Evolutionary conservation across 345 rosid genomes (phyloP), one percentile per base, ranked within the genome.

Genomic region (Adansonia digitata): DNA sequence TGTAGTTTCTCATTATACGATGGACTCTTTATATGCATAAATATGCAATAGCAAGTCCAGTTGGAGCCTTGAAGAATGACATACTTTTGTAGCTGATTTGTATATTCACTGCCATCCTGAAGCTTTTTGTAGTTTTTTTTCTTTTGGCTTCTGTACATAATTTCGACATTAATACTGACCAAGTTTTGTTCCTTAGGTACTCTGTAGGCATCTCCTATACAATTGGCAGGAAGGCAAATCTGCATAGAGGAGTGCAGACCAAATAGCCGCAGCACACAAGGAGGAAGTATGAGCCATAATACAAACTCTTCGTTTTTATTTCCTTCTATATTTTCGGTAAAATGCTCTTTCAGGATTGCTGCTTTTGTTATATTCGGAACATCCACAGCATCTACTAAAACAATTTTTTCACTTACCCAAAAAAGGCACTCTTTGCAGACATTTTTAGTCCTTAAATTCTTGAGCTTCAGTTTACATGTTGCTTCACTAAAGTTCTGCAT

Each of bases 201-300:
- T 22, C 42, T 71, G 11, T 68, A 94, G 98, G 92, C 97, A 71
- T 95, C 99, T 82, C 98, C 98, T 0, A 86, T 95, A 77, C 89
- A 88, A 77, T 81, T 95, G 84, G 93, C 91, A 49, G 97, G 98
- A 79, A 90, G 94, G 78, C 90, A 89, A 75, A 88, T 92, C 29
- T 95, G 84, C 84, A 86, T 95, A 3, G 99, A 95, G 78, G 99
- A 90, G 85, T 90, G 99, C 78, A 88, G 98, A 85, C 96, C 99
- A 26, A 95, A 90, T 77, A 87, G 85, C 27, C 86, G 87, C 31
- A 85, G 92, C 76, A 85, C 84, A 60, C 92, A 96, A 15, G 98
- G 97, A 73, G 97, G 96, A 89, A 88, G 97, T 91, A 88, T 75
- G 94, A 80, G 56, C 52, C 69, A 37, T 6, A 65, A 27, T 73